Evolutionary conservation across 805 yeast species (phyloP), one percentile per base, ranked within the genome.

Genomic region (Sugiyamaella smithiae): DNA sequence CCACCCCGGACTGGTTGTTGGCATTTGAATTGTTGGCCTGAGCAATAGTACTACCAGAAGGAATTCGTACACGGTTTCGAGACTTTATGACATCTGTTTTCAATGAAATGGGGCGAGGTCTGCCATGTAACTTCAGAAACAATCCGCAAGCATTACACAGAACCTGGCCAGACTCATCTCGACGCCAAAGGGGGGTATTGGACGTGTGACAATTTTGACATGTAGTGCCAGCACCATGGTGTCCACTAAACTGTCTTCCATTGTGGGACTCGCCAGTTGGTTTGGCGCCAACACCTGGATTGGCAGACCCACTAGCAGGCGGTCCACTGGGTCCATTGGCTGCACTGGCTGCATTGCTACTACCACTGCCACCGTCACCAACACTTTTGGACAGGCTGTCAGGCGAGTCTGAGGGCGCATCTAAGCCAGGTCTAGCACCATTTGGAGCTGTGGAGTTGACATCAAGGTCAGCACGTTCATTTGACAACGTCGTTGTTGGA

Each of bases 101-200:
- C 61, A 90, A 73, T 25, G 91, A 81, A 46, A 90, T 89, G 6
- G 98, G 97, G 61, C 98, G 76, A 37, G 96, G 88, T 48, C 96
- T 78, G 16, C 97, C 97, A 64, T 90, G 98, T 33, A 90, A 75
- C 69, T 90, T 90, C 51, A 89, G 69, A 61, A 88, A 88, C 43
- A 88, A 71, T 0, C 97, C 97, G 71, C 97, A 88, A 6, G 98
- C 98, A 70, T 90, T 90, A 66, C 98, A 90, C 43, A 90, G 74
- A 31, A 90, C 95, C 59, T 83, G 84, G 14, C 95, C 95, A 14
- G 86, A 80, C 61, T 89, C 97, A 67, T 90, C 97, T 57, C 97
- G 75, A 65, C 97, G 77, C 97, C 97, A 90, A 19, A 90, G 72
- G 0, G 98, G 97, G 1, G 98, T 90, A 1, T 95, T 90, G 50